These are phyloP conservation scores for Ophiostoma quercus DNA, from an alignment of 2,329 filamentous ascomycete genomes.

Conservation along the genomic window DNA sequence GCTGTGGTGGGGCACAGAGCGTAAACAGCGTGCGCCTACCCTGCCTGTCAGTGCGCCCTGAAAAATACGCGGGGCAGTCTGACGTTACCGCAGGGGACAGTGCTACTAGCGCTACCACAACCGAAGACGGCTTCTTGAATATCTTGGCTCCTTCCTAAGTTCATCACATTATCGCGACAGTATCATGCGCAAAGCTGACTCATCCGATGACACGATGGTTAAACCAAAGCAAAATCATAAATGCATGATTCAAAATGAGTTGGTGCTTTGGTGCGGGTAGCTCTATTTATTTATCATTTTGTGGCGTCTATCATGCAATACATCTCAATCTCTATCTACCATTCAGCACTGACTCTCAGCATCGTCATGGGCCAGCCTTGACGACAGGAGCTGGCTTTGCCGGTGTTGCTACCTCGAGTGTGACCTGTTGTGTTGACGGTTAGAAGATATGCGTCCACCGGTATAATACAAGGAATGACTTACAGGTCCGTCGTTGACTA, in stretches of 20 bases:
- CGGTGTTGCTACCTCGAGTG: slow-evolving; percentile 18
- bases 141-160: background rate
- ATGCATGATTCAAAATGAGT: too few species aligned
- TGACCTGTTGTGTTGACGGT: slow-evolving; percentile 20
- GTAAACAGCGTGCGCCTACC: background rate
- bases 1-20: background rate
- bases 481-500: slow-evolving; percentile 80
- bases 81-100: background rate
- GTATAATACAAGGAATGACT: slow-evolving; percentile 9
- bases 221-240: too few species aligned
- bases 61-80: background rate
- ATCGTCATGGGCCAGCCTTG: background rate
- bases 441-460: too few species aligned
- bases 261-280: too few species aligned
- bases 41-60: background rate
- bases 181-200: background rate
- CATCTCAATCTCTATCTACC: background rate
- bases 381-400: slow-evolving; percentile 6
- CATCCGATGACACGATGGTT: too few species aligned
- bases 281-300: background rate
- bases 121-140: too few species aligned
- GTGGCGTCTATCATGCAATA: background rate
- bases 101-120: slow-evolving; percentile 1
- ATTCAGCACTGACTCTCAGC: background rate
- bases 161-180: background rate